phyloP scores from a whole-genome alignment of 2,329 filamentous ascomycete genomes.

The Talaromyces sp. region DNA sequence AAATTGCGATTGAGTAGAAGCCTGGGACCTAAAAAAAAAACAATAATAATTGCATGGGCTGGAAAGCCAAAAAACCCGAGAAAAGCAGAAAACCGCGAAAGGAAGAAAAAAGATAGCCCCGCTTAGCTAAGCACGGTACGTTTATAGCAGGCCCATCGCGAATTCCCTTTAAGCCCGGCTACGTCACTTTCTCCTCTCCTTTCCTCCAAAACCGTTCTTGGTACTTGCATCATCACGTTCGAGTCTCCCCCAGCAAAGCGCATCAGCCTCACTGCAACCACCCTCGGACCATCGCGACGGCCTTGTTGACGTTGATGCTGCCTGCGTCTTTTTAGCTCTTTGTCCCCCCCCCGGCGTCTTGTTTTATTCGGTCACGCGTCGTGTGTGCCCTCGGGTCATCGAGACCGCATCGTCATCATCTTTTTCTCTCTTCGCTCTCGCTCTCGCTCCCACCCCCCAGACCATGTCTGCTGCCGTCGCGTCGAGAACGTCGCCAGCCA shows the following conservation, averaged over 20 bases:
- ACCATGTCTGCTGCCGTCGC: slow-evolving; percentile 40
- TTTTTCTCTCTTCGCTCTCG: slow-evolving; percentile 4
- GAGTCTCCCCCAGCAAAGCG: slow-evolving; percentile 11
- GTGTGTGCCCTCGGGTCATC: slow-evolving; percentile 11
- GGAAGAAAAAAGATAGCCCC: neutral
- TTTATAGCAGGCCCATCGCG: neutral
- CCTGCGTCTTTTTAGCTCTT: slow-evolving; percentile 14
- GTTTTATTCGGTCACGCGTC: neutral
- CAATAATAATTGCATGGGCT: no score
- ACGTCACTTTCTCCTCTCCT: slow-evolving; percentile 31
- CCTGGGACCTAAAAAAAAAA: no score
- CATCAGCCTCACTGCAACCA: slow-evolving; percentile 7
- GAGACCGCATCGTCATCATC: slow-evolving; percentile 18
- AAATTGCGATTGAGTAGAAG: no score
- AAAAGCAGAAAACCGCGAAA: neutral
- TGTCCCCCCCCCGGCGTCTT: neutral
- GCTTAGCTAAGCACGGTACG: neutral
- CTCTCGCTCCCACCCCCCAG: neutral
- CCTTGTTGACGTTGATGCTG: slow-evolving; percentile 3
- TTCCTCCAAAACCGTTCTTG: slow-evolving; percentile 14
- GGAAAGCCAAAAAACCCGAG: no score
- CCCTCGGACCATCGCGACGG: neutral
- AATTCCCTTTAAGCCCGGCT: slow-evolving; percentile 28
- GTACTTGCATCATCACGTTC: slow-evolving; percentile 12
- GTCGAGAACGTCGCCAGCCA: slow-evolving; percentile 29